Evolutionary conservation across 2,329 filamentous ascomycete genomes (phyloP).

Genomic region (Fusarium sp.): DNA sequence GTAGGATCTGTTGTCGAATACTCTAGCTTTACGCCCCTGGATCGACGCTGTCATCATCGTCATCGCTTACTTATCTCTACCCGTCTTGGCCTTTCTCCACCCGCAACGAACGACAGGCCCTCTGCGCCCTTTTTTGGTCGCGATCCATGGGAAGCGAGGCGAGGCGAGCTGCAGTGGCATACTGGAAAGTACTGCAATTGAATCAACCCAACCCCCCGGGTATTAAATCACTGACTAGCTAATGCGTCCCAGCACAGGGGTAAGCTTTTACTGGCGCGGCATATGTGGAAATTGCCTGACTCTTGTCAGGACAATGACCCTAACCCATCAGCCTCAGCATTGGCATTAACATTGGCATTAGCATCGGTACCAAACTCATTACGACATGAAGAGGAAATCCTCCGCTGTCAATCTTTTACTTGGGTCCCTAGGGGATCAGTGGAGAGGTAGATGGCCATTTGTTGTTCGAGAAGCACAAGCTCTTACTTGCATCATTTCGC

Average conservation of each 20-base stretch:
- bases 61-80: conserved; percentile 38
- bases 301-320: conserved; percentile 24
- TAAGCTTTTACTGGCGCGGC: conserved; percentile 29
- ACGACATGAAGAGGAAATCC: not conserved
- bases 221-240: conserved; percentile 11
- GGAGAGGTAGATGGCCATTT: not conserved
- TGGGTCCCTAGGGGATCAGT: conserved; percentile 17
- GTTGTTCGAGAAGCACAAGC: conserved; percentile 32
- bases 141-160: conserved; percentile 4
- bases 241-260: conserved; percentile 28
- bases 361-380: not conserved
- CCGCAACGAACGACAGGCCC: conserved; percentile 26
- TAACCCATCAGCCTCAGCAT: conserved; percentile 16
- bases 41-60: conserved; percentile 42
- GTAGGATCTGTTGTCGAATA: conserved; percentile 10
- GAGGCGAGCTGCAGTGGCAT: conserved; percentile 7
- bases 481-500: conserved; percentile 42
- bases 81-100: conserved; percentile 35
- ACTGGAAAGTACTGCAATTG: conserved; percentile 2
- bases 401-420: conserved; percentile 21
- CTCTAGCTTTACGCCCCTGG: conserved; percentile 24
- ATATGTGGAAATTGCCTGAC: conserved; percentile 40
- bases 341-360: conserved; percentile 8
- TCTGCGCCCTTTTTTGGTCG: conserved; percentile 10
- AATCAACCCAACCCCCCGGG: conserved; percentile 14